Evolutionary conservation across 148 eudicot species (phyloP), one percentile per base, ranked within the genome.

Genomic region (Tetragonia tetragonoides): DNA sequence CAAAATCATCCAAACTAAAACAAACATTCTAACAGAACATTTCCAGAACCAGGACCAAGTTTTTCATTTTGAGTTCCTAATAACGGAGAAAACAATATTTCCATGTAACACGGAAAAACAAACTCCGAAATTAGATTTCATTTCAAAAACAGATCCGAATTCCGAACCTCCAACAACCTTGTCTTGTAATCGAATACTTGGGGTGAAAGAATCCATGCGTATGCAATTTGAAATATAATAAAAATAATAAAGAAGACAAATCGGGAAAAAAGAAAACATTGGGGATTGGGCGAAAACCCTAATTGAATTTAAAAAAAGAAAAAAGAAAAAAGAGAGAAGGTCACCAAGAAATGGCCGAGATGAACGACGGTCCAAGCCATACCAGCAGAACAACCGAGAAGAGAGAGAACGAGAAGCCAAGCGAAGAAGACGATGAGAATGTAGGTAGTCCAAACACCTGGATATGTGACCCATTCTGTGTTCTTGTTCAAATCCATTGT

Each of bases 311-410:
- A n/a, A n/a, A n/a, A n/a, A n/a, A n/a, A n/a, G n/a, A n/a, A n/a
- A 10, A 6, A 0, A 66, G 8, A 59, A 21, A 28, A 28, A 38
- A 4, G 20, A 1, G 65, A 74, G 70, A 62, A 60, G 37, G 78
- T 47, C 83, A 92, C 97, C 9, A 85, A 34, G 66, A 87, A 90
- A 82, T 92, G 94, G 75, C 80, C 49, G 72, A 92, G 92, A 81
- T 92, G 89, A 61, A 92, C 94, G 67, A 87, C 41, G 80, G 97
- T 90, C 94, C 94, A 92, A 66, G 97, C 94, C 86, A 88, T 85
- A 77, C 94, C 97, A 75, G 97, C 82, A 40, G 92, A 84, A 70
- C 94, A 92, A 17, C 84, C 86, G 49, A 87, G 84, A 68, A 92
- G 56, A 44, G 94, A 90, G 72, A 90, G 94, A 49, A 89, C 86